Base-by-base conservation (phyloP, 164 flowering plant species). In the Nelumbo lutea region DNA sequence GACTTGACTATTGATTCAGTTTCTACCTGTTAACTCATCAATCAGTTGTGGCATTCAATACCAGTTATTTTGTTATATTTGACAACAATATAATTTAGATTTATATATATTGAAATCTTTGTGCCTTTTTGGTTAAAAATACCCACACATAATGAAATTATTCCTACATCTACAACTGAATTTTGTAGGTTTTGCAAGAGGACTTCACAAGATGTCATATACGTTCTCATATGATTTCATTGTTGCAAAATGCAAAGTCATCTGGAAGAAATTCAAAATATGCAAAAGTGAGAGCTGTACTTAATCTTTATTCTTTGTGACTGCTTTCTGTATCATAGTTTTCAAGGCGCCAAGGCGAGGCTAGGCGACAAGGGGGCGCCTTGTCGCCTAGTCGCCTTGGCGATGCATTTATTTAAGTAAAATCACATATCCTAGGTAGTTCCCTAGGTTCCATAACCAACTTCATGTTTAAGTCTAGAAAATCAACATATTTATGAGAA, bases 121-220 rank as follows among this genome's bases (percentile, higher is more conserved):
- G 6, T 56, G 40, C 61, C 59, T 7, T 64, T 42, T 48, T 3
- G 44, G 11, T 64, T 66, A 43, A 39, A 53, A 9, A 38, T 56
- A 2, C 60, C 62, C 15, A 53, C 6, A 50, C 42, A 15, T 65
- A 2, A 5, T 61, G 14, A 50, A 66, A 27, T 39, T 58, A 15
- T 45, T 42, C 47, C 6, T 52, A 51, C 5, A 45, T 57, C 38
- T 51, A 62, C 67, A 11, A 65, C 55, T 46, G 44, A 50, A 64
- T 3, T 14, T 3, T 82, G 83, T 74, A 96, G 98, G 92, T 96
- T 77, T 67, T 96, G 80, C 80, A 83, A 76, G 97, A 96, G 76
- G 97, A 96, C 78, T 86, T 96, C 77, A 85, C 90, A 73, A 87
- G 84, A 75, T 93, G 96, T 68, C 83, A 87, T 70, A 77, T 93